These are phyloP conservation scores for Magnusiomyces ingens DNA, from an alignment of 1,139 yeast genomes.

Conservation along the genomic window DNA sequence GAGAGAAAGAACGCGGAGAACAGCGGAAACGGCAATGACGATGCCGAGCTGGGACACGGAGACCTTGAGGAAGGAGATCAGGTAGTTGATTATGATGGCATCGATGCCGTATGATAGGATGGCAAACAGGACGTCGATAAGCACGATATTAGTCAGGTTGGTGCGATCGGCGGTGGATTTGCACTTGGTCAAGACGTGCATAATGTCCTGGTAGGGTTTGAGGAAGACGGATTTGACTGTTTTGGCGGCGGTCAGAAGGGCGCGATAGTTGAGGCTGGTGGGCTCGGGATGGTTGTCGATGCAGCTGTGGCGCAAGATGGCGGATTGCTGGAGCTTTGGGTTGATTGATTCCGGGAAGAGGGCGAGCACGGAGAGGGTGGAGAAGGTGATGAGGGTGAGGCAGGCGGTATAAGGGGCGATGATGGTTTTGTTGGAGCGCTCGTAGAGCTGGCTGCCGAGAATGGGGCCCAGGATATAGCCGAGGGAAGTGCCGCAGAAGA, in stretches of 20 bases:
- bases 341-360: background rate
- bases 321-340: too few relatives aligned
- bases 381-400: background rate
- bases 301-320: background rate
- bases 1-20: background rate
- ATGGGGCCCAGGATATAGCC: background rate
- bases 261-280: too few relatives aligned
- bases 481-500: background rate
- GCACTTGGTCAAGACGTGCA: background rate
- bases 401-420: background rate
- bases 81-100: background rate
- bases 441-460: background rate
- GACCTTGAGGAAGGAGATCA: background rate
- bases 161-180: background rate
- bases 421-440: background rate
- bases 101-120: conserved; percentile 1
- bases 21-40: background rate
- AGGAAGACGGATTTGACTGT: background rate
- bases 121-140: conserved; percentile 1
- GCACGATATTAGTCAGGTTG: background rate
- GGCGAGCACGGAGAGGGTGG: background rate
- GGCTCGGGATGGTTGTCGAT: too few relatives aligned
- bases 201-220: background rate
- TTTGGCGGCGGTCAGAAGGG: too few relatives aligned
- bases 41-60: background rate